phyloP scores from a whole-genome alignment of 129 eudicot species.

The Silybum marianum region DNA sequence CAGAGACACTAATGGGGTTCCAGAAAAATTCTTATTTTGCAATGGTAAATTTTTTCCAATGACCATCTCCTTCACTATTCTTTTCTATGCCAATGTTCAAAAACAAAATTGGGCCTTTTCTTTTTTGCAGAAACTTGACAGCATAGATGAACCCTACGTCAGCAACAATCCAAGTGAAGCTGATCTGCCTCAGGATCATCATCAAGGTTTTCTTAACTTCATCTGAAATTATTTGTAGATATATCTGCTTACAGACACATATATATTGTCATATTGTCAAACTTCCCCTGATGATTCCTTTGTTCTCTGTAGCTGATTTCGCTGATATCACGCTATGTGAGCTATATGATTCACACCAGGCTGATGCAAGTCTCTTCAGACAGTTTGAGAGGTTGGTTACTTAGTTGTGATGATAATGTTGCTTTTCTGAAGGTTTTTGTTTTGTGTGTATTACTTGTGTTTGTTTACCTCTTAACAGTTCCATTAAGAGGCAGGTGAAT shows the following conservation, averaged over 20 bases:
- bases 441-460: slow-evolving; percentile 2
- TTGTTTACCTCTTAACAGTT: background rate
- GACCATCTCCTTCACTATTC: background rate
- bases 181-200: slow-evolving; percentile 55
- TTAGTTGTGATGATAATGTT: slow-evolving; percentile 2
- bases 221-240: background rate
- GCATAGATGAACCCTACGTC: slow-evolving; percentile 57
- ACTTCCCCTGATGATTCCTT: slow-evolving; percentile 18
- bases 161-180: slow-evolving; percentile 42
- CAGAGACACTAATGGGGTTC: slow-evolving; percentile 51
- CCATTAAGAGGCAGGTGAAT: no score
- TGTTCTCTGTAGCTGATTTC: slow-evolving; percentile 53
- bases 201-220: slow-evolving; percentile 63
- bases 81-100: background rate
- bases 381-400: slow-evolving; percentile 77
- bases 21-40: slow-evolving; percentile 61
- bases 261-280: slow-evolving; percentile 6
- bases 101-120: background rate
- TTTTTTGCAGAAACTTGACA: slow-evolving; percentile 68
- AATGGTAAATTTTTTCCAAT: slow-evolving; percentile 53
- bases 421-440: background rate
- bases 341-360: slow-evolving; percentile 53
- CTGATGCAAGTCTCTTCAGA: slow-evolving; percentile 47
- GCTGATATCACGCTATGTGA: slow-evolving; percentile 81
- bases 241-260: background rate